phyloP scores from a whole-genome alignment of 2,329 filamentous ascomycete genomes.

The Aspergillus fumigatus region DNA sequence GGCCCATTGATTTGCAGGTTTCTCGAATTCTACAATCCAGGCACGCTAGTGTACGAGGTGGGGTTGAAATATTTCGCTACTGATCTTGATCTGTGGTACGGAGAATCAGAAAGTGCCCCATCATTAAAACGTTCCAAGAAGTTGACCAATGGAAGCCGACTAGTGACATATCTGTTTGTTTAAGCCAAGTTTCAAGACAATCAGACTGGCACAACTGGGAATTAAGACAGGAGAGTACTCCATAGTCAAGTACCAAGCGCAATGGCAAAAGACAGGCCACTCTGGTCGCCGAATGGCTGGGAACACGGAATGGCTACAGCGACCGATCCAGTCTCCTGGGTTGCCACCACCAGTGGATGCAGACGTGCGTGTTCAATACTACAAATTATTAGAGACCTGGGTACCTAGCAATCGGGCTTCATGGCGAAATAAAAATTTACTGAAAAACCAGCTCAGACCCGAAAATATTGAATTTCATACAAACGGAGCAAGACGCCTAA shows the following conservation, averaged over 20 bases:
- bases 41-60: not conserved
- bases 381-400: no score
- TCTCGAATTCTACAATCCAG: not conserved
- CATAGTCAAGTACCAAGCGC: not conserved
- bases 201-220: not conserved
- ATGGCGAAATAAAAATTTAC: not conserved
- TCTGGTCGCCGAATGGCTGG: not conserved
- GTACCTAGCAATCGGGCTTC: not conserved
- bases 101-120: no score
- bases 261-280: not conserved
- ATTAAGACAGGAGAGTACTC: not conserved
- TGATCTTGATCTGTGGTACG: not conserved
- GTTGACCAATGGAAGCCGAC: not conserved
- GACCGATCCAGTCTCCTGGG: constrained; percentile 5
- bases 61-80: not conserved
- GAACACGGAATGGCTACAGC: not conserved
- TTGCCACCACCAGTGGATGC: constrained; percentile 17
- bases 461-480: not conserved
- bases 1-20: not conserved
- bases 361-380: constrained; percentile 9
- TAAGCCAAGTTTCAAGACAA: not conserved
- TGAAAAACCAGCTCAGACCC: not conserved
- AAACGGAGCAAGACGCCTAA: not conserved
- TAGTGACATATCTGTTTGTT: not conserved
- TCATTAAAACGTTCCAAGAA: not conserved